phyloP scores from a whole-genome alignment of 2,329 filamentous ascomycete species.

The Colletotrichum euphorbiae region DNA sequence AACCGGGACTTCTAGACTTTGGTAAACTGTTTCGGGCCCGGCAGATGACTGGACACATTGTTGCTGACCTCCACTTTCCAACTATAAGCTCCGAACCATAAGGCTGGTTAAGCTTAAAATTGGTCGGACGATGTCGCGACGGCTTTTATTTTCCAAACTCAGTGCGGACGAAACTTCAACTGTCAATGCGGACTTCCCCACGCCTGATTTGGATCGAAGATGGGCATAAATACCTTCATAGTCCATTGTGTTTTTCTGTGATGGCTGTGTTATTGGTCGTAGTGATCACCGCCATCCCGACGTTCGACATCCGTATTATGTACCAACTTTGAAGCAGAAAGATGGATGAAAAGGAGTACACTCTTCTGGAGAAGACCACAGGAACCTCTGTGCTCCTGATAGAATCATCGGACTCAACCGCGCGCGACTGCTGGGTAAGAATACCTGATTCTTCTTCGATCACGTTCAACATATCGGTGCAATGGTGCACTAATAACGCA shows the following conservation, averaged over 20 bases:
- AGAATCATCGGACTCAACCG: not conserved
- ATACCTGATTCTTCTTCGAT: not conserved
- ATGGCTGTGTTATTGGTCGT: no score
- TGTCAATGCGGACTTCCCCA: constrained; percentile 6
- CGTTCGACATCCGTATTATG: no score
- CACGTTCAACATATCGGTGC: no score
- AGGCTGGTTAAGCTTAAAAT: not conserved
- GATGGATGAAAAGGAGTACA: not conserved
- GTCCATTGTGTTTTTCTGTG: no score
- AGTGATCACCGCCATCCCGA: no score
- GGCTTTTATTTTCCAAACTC: not conserved
- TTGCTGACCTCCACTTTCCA: not conserved
- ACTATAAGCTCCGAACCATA: not conserved
- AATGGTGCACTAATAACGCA: not conserved
- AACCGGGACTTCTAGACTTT: constrained; percentile 8
- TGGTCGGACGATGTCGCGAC: constrained; percentile 17
- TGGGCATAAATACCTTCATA: not conserved
- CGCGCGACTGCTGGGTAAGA: constrained; percentile 3
- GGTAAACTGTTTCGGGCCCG: not conserved
- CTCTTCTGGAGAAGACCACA: constrained; percentile 4
- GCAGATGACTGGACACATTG: not conserved
- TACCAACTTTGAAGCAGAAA: not conserved
- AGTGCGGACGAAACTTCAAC: not conserved
- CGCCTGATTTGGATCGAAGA: not conserved
- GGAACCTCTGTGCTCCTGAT: not conserved